Evolutionary conservation across 352 stramenopile species (phyloP).

Genomic region (Pythium oligandrum): DNA sequence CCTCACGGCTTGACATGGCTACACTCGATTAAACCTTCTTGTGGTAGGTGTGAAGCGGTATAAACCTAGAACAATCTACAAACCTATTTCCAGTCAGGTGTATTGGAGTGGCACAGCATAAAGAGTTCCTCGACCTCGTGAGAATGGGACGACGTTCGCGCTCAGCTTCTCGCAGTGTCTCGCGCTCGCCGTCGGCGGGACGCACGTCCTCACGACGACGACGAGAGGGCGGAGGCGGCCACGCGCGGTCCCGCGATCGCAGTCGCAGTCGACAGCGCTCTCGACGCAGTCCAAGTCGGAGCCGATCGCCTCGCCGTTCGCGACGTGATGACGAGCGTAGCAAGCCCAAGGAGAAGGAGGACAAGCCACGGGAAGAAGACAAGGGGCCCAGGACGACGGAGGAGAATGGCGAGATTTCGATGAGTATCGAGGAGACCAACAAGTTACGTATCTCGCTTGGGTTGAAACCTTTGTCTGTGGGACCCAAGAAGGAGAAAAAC

Average conservation of each 20-base stretch:
- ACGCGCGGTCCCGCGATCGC: not conserved
- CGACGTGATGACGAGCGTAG: not conserved
- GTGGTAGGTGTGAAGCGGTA: no score
- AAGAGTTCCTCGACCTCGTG: no score
- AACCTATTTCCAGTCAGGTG: no score
- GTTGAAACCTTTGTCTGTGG: slow-evolving; percentile 64
- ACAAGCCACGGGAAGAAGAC: not conserved
- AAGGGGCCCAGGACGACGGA: slow-evolving; percentile 27
- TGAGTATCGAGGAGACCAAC: slow-evolving; percentile 85
- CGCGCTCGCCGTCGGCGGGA: no score
- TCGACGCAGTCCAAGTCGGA: not conserved
- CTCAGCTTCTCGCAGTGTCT: no score
- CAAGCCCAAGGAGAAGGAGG: not conserved
- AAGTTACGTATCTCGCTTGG: slow-evolving; percentile 58
- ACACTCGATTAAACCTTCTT: no score
- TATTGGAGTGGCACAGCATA: no score
- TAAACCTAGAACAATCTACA: no score
- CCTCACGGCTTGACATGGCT: slow-evolving; percentile 1
- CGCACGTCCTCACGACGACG: no score
- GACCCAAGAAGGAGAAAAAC: slow-evolving; percentile 38
- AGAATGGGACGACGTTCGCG: no score
- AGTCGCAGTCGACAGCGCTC: not conserved
- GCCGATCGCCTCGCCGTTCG: not conserved
- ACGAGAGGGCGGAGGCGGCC: no score
- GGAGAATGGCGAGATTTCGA: slow-evolving; percentile 76